These are phyloP conservation scores for Dendrostoma leiphaemia DNA, from an alignment of 2,329 filamentous ascomycete species.

Conservation along the genomic window DNA sequence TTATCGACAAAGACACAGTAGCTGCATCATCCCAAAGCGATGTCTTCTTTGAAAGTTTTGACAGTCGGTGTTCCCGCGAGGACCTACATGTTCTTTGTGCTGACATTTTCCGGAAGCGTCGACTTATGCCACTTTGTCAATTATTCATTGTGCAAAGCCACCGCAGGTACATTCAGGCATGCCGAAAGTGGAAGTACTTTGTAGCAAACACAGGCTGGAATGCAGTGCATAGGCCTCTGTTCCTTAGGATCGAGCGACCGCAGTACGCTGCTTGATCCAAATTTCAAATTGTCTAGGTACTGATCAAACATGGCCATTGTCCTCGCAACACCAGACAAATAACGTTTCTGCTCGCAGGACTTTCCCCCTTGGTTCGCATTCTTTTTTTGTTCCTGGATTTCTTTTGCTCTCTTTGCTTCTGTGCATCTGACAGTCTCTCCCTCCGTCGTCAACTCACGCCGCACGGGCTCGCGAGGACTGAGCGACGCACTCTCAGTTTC, in stretches of 20 bases:
- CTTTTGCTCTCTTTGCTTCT: neutral
- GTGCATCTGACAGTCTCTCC: neutral
- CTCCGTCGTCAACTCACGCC: too few species aligned
- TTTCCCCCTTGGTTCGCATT: neutral
- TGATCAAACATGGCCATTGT: slow-evolving; percentile 19
- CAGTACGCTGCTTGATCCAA: too few species aligned
- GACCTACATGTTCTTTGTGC: slow-evolving; percentile 8
- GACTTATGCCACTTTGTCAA: slow-evolving; percentile 2
- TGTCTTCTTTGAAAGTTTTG: neutral
- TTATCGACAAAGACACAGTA: slow-evolving; percentile 3
- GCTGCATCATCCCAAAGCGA: neutral
- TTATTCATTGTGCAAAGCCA: neutral
- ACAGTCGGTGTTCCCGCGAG: neutral
- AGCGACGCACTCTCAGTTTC: too few species aligned
- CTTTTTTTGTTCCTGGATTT: neutral
- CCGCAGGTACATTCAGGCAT: neutral
- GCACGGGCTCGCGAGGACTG: too few species aligned
- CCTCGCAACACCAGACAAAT: neutral
- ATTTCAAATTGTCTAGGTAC: too few species aligned
- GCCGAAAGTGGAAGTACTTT: slow-evolving; percentile 3
- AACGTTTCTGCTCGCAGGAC: slow-evolving; percentile 1
- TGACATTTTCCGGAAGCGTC: slow-evolving; percentile 14
- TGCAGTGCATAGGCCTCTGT: too few species aligned
- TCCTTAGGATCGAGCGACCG: too few species aligned
- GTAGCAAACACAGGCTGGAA: neutral